Conservation (phyloP, 2,329 filamentous ascomycete genomes). For the Bipolaris victoriae region DNA sequence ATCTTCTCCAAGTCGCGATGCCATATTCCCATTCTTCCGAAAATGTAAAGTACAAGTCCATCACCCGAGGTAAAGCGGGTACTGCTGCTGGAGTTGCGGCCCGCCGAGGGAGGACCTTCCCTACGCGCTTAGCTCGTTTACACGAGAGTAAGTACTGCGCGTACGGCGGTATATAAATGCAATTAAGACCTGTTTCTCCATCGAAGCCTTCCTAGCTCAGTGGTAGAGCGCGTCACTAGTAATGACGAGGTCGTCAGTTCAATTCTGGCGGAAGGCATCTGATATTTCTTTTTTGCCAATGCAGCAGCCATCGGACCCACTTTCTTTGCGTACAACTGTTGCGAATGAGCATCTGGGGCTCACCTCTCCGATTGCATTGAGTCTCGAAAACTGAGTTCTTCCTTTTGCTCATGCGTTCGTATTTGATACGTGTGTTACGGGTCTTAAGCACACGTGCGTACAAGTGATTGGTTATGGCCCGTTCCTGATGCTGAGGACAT, state of each 20-base stretch:
- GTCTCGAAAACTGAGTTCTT: not conserved
- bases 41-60: not conserved
- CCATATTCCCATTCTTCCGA: too few species aligned
- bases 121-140: not conserved
- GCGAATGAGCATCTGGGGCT: too few species aligned
- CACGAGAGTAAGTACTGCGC: not conserved
- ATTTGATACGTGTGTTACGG: not conserved
- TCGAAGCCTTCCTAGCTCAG: constrained; percentile 37
- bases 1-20: too few species aligned
- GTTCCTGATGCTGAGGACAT: not conserved
- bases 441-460: not conserved
- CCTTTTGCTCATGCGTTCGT: constrained; percentile 8
- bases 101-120: not conserved
- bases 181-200: not conserved
- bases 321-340: too few species aligned
- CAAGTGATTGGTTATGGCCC: not conserved
- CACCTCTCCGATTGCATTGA: too few species aligned
- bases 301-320: too few species aligned
- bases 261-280: constrained; percentile 33
- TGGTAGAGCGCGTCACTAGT: constrained; percentile 44
- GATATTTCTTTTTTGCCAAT: not conserved
- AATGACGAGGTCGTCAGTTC: constrained; percentile 43
- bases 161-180: not conserved
- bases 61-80: constrained; percentile 1
- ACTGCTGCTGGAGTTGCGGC: not conserved